phyloP scores from a whole-genome alignment of 2,329 filamentous ascomycete genomes.

The Verruconis gallopava region DNA sequence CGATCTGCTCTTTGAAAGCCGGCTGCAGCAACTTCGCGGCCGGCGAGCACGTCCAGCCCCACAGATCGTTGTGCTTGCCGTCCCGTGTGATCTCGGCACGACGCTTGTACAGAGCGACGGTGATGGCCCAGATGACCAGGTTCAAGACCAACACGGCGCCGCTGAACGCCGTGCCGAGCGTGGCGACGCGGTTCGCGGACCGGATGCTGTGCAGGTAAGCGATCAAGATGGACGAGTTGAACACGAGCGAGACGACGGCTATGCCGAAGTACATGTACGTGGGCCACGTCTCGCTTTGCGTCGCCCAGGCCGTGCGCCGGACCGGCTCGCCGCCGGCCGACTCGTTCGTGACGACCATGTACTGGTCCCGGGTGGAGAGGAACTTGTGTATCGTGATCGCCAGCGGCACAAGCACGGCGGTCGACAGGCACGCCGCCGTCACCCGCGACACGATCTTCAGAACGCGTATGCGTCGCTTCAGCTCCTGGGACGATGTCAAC shows the following conservation, averaged over 20 bases:
- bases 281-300: constrained; percentile 25
- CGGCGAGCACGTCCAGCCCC: constrained; percentile 29
- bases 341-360: constrained; percentile 14
- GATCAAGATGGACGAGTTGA: constrained; percentile 24
- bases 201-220: constrained; percentile 21
- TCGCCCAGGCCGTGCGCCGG: constrained; percentile 27
- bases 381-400: constrained; percentile 27
- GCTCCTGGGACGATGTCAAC: constrained; percentile 9
- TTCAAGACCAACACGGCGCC: constrained; percentile 21
- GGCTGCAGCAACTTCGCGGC: constrained; percentile 24
- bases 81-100: constrained; percentile 21
- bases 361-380: constrained; percentile 21
- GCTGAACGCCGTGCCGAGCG: constrained; percentile 19
- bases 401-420: constrained; percentile 24
- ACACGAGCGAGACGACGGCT: constrained; percentile 19
- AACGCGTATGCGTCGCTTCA: constrained; percentile 27
- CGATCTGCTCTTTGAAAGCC: constrained; percentile 22
- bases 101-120: constrained; percentile 22
- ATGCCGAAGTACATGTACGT: constrained; percentile 28
- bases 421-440: constrained; percentile 22
- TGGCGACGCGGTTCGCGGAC: constrained; percentile 22
- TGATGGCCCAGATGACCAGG: constrained; percentile 24
- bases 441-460: constrained; percentile 25
- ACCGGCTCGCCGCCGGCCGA: constrained; percentile 14
- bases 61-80: constrained; percentile 26